Evolutionary conservation across 2,329 filamentous ascomycete species (phyloP), one percentile per base, ranked within the genome.

Genomic region (Pseudogymnoascus sp.): DNA sequence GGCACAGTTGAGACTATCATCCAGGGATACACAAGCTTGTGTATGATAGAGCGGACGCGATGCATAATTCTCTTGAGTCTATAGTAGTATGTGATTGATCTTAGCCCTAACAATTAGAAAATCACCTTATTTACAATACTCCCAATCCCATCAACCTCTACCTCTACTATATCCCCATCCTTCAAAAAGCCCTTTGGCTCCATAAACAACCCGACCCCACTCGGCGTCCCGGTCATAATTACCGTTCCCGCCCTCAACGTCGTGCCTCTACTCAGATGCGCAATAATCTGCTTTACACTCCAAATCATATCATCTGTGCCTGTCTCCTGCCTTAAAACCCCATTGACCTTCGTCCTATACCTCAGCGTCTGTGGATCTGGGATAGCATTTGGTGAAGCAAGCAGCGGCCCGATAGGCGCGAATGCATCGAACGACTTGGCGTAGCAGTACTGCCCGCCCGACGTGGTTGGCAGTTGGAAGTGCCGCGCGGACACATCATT

Each of bases 141-240:
- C 10, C 73, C 73, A 37, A 75, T 64, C 4, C 70, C 69, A 15
- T 71, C 68, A 63, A 75, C 62, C 44, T 70, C 69, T 37, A 68
- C 60, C 63, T 68, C 67, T 21, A 75, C 71, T 0, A 75, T 67
- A 67, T 75, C 76, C 1, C 73, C 74, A 64, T 77, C 62, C 23
- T 74, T 69, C 23, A 78, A 64, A 31, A 74, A 73, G 15, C 64
- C 62, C 23, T 71, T 70, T 3, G 72, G 69, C 10, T 69, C 69
- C 65, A 69, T 70, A 46, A 76, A 77, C 1, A 67, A 67, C 1
- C 73, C 76, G 0, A 78, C 74, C 0, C 76, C 76, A 1, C 70
- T 69, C 1, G 79, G 79, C 2, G 80, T 82, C 1, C 80, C 80
- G 3, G 80, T 82, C 75, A 82, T 77, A 42, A 82, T 75, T 1